Conservation (phyloP, 306 rosid genomes). For the Crataegus laevigata region DNA sequence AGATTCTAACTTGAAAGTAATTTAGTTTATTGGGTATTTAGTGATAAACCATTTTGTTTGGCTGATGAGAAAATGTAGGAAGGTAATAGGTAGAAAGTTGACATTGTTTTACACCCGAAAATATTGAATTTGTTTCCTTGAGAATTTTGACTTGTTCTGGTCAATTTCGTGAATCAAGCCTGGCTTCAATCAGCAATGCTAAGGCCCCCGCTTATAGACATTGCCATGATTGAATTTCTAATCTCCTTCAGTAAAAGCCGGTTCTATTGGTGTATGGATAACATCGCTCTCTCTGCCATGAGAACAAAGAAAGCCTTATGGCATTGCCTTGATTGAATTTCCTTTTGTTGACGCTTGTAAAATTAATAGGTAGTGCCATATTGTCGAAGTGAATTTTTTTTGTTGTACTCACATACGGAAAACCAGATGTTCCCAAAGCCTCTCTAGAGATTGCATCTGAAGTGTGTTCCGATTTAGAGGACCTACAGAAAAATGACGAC, state of each 20-base stretch:
- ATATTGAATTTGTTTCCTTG: not conserved
- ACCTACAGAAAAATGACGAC: conserved; percentile 50
- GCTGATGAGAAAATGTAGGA: conserved; percentile 6
- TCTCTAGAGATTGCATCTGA: conserved; percentile 53
- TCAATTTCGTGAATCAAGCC: not conserved
- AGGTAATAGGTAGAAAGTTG: not conserved
- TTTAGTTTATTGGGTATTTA: not conserved
- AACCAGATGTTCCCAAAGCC: conserved; percentile 90
- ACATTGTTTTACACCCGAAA: not conserved
- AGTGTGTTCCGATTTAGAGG: conserved; percentile 52
- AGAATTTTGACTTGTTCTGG: not conserved
- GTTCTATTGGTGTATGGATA: too few relatives aligned
- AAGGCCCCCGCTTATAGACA: too few relatives aligned
- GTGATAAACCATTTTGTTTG: not conserved
- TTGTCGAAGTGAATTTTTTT: not conserved
- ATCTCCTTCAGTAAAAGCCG: too few relatives aligned
- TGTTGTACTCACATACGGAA: conserved; percentile 59
- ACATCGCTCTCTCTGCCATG: too few relatives aligned
- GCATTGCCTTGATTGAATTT: not conserved
- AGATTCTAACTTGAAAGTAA: not conserved
- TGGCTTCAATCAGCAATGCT: not conserved
- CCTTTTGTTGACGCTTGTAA: not conserved
- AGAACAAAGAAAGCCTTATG: too few relatives aligned
- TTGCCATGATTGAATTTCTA: not conserved
- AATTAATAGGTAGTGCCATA: not conserved